Evolutionary conservation across 805 yeast species (phyloP), one percentile per base, ranked within the genome.

Genomic region (Candida jianshihensis): DNA sequence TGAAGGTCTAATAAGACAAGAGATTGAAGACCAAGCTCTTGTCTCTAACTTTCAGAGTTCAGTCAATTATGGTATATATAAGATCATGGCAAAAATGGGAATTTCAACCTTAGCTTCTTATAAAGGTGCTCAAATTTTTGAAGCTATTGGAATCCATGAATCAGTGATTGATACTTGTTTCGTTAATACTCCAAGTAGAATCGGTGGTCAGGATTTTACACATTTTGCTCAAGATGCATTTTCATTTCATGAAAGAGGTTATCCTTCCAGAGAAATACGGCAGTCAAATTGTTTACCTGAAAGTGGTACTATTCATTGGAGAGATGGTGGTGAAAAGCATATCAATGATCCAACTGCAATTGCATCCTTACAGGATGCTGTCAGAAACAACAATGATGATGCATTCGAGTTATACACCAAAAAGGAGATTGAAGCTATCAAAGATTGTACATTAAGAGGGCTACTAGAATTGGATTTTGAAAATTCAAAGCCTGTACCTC

Each of bases 51-150:
- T 87, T 66, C 84, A 81, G 57, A 71, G 77, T 47, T 81, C 97
- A 11, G 71, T 85, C 41, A 95, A 90, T 56, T 82, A 87, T 37
- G 97, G 97, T 63, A 81, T 90, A 50, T 68, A 87, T 52, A 90
- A 92, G 69, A 97, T 92, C 41, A 90, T 90, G 98, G 87, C 97
- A 26, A 90, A 92, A 71, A 92, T 90, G 97, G 98, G 98, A 71
- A 92, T 90, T 51, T 89, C 97, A 22, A 92, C 98, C 21, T 70
- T 90, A 59, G 96, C 97, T 11, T 86, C 96, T n/a, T 90, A 90
- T 66, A 90, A 90, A 66, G 97, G 97, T 63, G 98, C 98, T 20
- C 98, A 90, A 68, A 92, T 90, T 56, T 90, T 92, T 59, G 98
- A 90, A 64, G 96, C 96, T 34, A 69, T 90, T 43, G 98, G 98